Conservation (phyloP, 169 alveolate species). For the Eimeria acervulina region DNA sequence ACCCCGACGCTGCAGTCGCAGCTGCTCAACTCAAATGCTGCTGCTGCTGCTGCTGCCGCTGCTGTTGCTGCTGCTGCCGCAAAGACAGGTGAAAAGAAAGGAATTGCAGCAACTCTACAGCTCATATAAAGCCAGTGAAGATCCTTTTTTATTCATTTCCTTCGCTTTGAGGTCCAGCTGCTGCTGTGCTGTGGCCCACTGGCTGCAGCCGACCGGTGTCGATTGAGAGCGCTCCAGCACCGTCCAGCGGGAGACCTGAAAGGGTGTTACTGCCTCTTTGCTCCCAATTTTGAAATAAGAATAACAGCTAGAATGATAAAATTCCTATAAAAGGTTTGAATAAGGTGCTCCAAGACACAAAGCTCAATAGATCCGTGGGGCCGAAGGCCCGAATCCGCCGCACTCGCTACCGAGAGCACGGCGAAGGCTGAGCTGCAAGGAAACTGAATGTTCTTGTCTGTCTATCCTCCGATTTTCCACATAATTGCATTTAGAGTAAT, state of each 20-base stretch:
- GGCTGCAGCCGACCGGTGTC: conserved; percentile 26
- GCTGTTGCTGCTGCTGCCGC: background rate
- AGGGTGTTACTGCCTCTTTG: background rate
- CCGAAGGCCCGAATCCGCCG: background rate
- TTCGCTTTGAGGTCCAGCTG: background rate
- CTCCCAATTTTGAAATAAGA: background rate
- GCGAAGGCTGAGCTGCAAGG: background rate
- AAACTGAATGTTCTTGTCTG: background rate
- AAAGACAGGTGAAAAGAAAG: background rate
- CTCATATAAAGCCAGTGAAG: background rate
- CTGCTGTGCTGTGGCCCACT: conserved; percentile 25
- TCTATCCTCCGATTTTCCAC: background rate
- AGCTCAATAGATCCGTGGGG: background rate
- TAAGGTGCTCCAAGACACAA: background rate
- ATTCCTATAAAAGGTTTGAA: background rate
- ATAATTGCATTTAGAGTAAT: background rate
- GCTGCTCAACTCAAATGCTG: background rate
- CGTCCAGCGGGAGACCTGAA: background rate
- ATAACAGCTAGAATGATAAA: background rate
- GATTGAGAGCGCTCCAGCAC: background rate
- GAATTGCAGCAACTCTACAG: background rate
- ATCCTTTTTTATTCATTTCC: background rate
- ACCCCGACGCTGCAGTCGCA: background rate
- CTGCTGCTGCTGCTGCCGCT: background rate
- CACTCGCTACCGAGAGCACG: background rate